Evolutionary conservation across 495 filamentous ascomycete genomes (phyloP).

Genomic region (Bathelium albidoporum): DNA sequence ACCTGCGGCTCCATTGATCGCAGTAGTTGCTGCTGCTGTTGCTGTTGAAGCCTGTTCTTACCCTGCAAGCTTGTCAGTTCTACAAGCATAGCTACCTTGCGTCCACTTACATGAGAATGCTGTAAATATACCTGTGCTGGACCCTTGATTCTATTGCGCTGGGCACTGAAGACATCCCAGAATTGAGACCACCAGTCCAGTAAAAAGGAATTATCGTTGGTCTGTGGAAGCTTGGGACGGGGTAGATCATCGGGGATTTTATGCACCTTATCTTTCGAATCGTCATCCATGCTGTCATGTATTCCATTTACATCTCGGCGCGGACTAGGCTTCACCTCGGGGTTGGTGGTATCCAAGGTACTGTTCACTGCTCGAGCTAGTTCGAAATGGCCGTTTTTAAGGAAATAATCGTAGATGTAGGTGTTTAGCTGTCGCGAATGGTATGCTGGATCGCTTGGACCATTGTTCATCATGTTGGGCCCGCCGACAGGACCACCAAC

Average conservation of each 20-base stretch:
- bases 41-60: conserved; percentile 44
- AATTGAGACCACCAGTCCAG: conserved; percentile 94
- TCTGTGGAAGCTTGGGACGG: conserved; percentile 52
- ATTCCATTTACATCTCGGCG: conserved; percentile 51
- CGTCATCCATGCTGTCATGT: conserved; percentile 73
- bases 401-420: conserved; percentile 95
- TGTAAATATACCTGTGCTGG: conserved; percentile 59
- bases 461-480: not conserved
- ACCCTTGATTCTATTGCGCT: conserved; percentile 47
- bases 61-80: conserved; percentile 10
- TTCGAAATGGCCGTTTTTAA: conserved; percentile 70
- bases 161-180: conserved; percentile 84
- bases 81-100: conserved; percentile 6
- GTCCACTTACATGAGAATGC: conserved; percentile 62
- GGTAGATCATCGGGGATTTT: conserved; percentile 76
- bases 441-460: conserved; percentile 2
- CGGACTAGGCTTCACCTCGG: conserved; percentile 20
- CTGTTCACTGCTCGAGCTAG: conserved; percentile 64
- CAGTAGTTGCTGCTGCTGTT: conserved; percentile 63
- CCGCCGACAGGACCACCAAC: conserved; percentile 19
- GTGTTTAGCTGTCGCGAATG: conserved; percentile 54
- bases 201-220: conserved; percentile 67
- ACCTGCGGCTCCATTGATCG: conserved; percentile 53
- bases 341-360: conserved; percentile 19
- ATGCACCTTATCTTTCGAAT: conserved; percentile 60